Conservation (phyloP, 2,329 filamentous ascomycete genomes). For the Coleophoma eucalyptorum region DNA sequence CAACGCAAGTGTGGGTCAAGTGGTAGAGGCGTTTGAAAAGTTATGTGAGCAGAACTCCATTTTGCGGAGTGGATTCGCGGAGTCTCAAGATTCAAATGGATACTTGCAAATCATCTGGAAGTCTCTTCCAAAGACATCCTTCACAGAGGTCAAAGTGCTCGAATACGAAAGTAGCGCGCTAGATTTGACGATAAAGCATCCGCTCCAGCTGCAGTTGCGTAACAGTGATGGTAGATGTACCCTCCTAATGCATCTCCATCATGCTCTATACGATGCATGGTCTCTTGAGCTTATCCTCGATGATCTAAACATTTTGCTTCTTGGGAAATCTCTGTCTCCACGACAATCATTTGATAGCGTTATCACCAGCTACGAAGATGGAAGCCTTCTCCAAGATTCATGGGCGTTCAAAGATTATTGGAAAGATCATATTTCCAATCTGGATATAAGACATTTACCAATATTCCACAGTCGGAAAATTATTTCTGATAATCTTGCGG, state of each 20-base stretch:
- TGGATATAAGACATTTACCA: conserved; percentile 52
- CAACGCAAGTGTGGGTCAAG: conserved; percentile 27
- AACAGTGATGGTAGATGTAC: conserved; percentile 15
- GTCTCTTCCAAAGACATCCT: conserved; percentile 32
- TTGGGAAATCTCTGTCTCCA: conserved; percentile 2
- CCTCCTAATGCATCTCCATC: conserved; percentile 57
- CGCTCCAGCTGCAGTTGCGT: conserved; percentile 58
- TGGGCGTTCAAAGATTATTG: conserved; percentile 60
- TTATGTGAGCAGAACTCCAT: conserved; percentile 58
- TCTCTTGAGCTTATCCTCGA: conserved; percentile 71
- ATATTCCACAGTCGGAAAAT: conserved; percentile 44
- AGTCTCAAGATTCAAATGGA: conserved; percentile 37
- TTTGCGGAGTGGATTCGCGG: conserved; percentile 69
- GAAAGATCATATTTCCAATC: conserved; percentile 59
- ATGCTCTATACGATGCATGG: conserved; percentile 93
- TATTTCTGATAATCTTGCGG: conserved; percentile 21
- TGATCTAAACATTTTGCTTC: conserved; percentile 54
- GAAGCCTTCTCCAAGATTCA: conserved; percentile 21
- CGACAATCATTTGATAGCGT: conserved; percentile 61
- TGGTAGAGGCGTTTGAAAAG: conserved; percentile 45
- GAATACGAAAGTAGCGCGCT: conserved; percentile 33
- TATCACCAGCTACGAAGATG: conserved; percentile 41
- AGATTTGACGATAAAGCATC: conserved; percentile 37
- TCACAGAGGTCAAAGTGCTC: conserved; percentile 33
- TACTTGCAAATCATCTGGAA: conserved; percentile 66